Evolutionary conservation across 495 filamentous ascomycete species (phyloP), one percentile per base, ranked within the genome.

Genomic region (Rostrohypoxylon terebratum): DNA sequence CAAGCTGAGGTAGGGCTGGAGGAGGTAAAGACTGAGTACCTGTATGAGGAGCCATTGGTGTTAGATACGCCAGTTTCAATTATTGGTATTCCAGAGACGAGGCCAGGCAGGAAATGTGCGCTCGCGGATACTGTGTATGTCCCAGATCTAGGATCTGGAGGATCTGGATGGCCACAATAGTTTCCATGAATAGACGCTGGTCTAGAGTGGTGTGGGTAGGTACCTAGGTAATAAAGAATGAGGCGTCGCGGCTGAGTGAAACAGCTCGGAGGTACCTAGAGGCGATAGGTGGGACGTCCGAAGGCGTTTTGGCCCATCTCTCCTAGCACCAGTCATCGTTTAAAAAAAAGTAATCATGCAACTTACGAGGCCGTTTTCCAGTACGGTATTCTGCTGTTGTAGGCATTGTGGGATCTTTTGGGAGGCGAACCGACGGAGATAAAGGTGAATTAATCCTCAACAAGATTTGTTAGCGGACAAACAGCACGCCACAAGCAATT

Each of bases 1-100:
- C 92, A 48, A 99, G 88, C 74, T 94, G 91, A 1, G 96, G 96
- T 44, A 99, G 88, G 72, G 90, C 88, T 34, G 94, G 94, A 60
- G 96, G 94, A 51, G 96, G 96, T 50, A 97, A 90, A 42, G 96
- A 99, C 78, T 98, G 96, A 44, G 96, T 99, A 66, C 84, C 84
- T 86, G 79, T 38, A 38, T 48, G 33, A 53, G 63, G 14, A 66
- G 71, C 63, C 74, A 78, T 78, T 63, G 74, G 4, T 57, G 59
- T 66, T 65, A 68, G 74, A 62, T 48, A 60, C 14, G 44, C n/a
- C 21, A 59, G 54, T 55, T 54, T 11, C 11, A 59, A 54, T 54
- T 53, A 61, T 66, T 16, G 34, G 23, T 58, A 10, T 58, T 33
- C 16, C 54, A 13, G 10, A 40, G 54, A 21, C 34, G 33, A 38